Conservation (phyloP, 345 rosid genomes). For the Pugionium dolabratum region DNA sequence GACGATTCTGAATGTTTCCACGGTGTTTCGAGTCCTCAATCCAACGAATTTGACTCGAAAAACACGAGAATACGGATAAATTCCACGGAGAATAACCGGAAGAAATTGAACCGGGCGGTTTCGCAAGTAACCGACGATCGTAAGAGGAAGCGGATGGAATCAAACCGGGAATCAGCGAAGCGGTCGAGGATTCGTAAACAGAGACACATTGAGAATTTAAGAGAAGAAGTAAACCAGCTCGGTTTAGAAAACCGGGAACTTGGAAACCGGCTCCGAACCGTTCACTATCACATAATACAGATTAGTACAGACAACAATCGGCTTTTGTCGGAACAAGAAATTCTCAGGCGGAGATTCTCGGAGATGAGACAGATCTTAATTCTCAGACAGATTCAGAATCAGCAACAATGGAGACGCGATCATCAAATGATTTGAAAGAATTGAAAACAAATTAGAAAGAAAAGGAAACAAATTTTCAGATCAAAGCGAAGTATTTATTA, state of each 20-base stretch:
- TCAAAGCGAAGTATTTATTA: slow-evolving; percentile 18
- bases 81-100: slow-evolving; percentile 42
- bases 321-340: slow-evolving; percentile 57
- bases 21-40: slow-evolving; percentile 13
- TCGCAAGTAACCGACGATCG: slow-evolving; percentile 54
- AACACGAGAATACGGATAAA: not conserved
- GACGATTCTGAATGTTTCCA: not conserved
- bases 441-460: not conserved
- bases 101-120: slow-evolving; percentile 23
- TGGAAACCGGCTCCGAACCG: slow-evolving; percentile 51
- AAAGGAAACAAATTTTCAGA: not conserved
- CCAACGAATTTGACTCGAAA: not conserved
- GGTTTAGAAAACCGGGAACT: slow-evolving; percentile 67
- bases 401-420: slow-evolving; percentile 51
- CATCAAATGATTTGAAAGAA: slow-evolving; percentile 28
- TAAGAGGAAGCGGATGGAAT: slow-evolving; percentile 74
- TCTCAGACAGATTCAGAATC: slow-evolving; percentile 56
- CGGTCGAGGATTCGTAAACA: slow-evolving; percentile 83
- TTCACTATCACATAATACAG: slow-evolving; percentile 43
- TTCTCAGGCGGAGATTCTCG: slow-evolving; percentile 60
- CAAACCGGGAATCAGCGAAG: slow-evolving; percentile 92
- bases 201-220: slow-evolving; percentile 68
- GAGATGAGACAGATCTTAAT: slow-evolving; percentile 52
- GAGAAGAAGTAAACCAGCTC: slow-evolving; percentile 67
- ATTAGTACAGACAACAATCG: slow-evolving; percentile 53